phyloP scores from a whole-genome alignment of 1,284 basidiomycete species.

The Ustilago trichophora region DNA sequence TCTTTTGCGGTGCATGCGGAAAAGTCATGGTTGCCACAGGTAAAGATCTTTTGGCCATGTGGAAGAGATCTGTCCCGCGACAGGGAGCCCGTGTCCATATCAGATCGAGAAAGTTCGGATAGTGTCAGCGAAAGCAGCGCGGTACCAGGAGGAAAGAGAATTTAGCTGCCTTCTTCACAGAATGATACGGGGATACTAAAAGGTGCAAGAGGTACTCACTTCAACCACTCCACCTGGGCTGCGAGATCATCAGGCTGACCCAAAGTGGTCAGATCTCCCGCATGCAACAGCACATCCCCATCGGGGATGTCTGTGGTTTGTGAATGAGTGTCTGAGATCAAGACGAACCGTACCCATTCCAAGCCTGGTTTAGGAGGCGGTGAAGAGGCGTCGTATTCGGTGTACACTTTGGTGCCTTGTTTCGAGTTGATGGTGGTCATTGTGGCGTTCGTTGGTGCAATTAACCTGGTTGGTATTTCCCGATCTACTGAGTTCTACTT shows the following conservation, averaged over 20 bases:
- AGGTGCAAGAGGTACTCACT: too few relatives aligned
- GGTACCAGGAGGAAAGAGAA: too few relatives aligned
- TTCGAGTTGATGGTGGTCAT: slow-evolving; percentile 12
- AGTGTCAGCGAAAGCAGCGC: too few relatives aligned
- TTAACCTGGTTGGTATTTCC: too few relatives aligned
- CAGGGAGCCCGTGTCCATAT: too few relatives aligned
- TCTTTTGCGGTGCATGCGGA: slow-evolving; percentile 7
- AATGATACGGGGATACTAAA: too few relatives aligned
- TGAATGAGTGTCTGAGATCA: slow-evolving; percentile 48
- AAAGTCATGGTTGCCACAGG: slow-evolving; percentile 51
- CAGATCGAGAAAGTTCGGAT: too few relatives aligned
- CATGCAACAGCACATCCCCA: slow-evolving; percentile 43
- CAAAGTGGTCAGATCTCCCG: slow-evolving; percentile 45
- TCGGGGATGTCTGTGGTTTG: slow-evolving; percentile 29
- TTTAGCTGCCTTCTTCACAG: too few relatives aligned
- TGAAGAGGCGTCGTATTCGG: slow-evolving; percentile 13
- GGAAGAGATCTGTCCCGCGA: slow-evolving; percentile 29
- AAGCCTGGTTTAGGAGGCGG: slow-evolving; percentile 26
- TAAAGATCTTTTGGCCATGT: slow-evolving; percentile 35
- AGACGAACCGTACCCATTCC: slow-evolving; percentile 41
- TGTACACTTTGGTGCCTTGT: slow-evolving; percentile 12
- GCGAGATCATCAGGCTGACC: slow-evolving; percentile 19
- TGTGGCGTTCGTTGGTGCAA: too few relatives aligned
- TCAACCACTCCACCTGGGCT: slow-evolving; percentile 40
- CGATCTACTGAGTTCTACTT: too few relatives aligned